Evolutionary conservation across 371 early-diverging fungal species (phyloP).

Genomic region (Vairimorpha necatrix): DNA sequence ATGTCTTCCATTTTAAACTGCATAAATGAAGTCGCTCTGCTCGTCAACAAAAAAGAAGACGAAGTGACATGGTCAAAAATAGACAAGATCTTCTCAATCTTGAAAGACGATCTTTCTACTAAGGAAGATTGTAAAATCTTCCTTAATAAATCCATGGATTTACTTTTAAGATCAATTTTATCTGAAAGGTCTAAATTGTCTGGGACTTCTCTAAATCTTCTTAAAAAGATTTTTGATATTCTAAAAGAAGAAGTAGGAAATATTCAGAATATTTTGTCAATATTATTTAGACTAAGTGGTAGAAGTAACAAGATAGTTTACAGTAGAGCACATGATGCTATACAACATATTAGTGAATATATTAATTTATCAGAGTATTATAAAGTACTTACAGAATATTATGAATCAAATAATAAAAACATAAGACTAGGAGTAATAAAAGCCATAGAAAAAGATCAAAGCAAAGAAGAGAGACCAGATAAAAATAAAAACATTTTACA

Average conservation of each 20-base stretch:
- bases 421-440: conserved; percentile 34
- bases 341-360: conserved; percentile 22
- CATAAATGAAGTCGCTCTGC: too few species aligned
- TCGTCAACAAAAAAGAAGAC: conserved; percentile 47
- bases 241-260: neutral
- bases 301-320: conserved; percentile 45
- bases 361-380: conserved; percentile 1
- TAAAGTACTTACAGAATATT: conserved; percentile 21
- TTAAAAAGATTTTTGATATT: conserved; percentile 23
- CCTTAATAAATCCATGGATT: neutral
- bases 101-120: neutral
- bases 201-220: conserved; percentile 41
- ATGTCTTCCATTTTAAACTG: too few species aligned
- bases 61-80: conserved; percentile 54
- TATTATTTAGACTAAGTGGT: conserved; percentile 40
- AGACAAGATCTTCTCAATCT: conserved; percentile 20
- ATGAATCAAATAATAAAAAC: conserved; percentile 45
- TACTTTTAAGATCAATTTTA: conserved; percentile 42
- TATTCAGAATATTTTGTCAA: conserved; percentile 7
- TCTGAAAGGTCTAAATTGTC: conserved; percentile 50
- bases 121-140: neutral
- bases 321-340: conserved; percentile 22
- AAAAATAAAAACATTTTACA: neutral
- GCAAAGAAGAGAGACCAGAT: neutral
- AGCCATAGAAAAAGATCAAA: conserved; percentile 9